Evolutionary conservation across 352 stramenopile species (phyloP).

Genomic region (Globisporangium takayamanum): DNA sequence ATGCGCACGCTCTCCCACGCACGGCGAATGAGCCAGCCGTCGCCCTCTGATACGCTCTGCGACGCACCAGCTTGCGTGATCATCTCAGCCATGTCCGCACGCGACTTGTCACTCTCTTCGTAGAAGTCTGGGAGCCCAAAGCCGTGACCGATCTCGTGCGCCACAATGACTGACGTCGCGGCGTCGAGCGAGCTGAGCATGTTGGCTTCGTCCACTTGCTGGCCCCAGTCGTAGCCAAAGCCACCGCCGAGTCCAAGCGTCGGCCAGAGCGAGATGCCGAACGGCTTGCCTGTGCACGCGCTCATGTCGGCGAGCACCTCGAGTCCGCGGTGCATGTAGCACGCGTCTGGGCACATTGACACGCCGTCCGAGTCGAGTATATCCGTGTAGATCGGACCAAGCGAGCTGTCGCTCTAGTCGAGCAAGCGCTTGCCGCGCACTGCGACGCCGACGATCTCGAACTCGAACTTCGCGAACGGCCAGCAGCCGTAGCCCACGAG

Average conservation of each 20-base stretch:
- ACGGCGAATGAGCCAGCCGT: slow-evolving; percentile 18
- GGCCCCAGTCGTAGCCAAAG: slow-evolving; percentile 18
- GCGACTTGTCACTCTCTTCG: slow-evolving; percentile 9
- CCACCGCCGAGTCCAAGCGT: slow-evolving; percentile 28
- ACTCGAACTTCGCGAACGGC: slow-evolving; percentile 27
- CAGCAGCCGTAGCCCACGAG: slow-evolving; percentile 29
- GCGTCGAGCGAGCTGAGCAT: slow-evolving; percentile 25
- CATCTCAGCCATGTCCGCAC: slow-evolving; percentile 14
- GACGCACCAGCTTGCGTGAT: slow-evolving; percentile 22
- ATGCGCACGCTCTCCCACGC: slow-evolving; percentile 16
- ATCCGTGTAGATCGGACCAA: slow-evolving; percentile 23
- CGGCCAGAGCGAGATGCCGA: slow-evolving; percentile 42
- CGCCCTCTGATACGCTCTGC: slow-evolving; percentile 14
- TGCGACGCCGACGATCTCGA: slow-evolving; percentile 38
- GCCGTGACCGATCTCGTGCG: slow-evolving; percentile 38
- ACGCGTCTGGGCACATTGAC: slow-evolving; percentile 22
- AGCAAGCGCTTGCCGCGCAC: slow-evolving; percentile 30
- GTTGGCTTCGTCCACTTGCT: slow-evolving; percentile 28
- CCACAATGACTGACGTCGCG: slow-evolving; percentile 26
- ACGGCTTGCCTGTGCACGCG: slow-evolving; percentile 27
- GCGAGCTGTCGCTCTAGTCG: slow-evolving; percentile 34
- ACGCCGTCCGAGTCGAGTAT: slow-evolving; percentile 22
- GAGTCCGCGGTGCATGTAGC: slow-evolving; percentile 36
- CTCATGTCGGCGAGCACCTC: slow-evolving; percentile 26
- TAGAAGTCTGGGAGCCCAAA: no score